A percentile compares a stretch with the other conserved stretches of the same genome.
Evolutionary conservation across 139 green algal genomes (phyloP).

Genomic region (Coccomyxa sp.): DNA sequence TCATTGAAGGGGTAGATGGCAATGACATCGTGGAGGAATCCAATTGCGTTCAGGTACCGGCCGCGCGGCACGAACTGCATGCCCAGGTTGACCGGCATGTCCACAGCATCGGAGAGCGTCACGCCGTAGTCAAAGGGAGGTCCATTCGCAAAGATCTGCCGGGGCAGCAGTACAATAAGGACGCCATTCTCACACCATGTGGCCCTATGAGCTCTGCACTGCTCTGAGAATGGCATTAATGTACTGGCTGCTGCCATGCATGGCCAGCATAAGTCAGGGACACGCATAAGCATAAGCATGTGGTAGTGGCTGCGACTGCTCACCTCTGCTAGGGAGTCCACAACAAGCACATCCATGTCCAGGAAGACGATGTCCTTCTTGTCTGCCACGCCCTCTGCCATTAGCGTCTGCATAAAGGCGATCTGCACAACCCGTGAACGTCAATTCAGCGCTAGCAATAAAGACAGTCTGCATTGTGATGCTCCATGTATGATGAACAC

Average conservation of each 20-base stretch:
- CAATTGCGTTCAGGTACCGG: background rate
- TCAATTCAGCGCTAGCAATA: no score
- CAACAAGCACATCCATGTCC: conserved; percentile 4
- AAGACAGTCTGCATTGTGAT: no score
- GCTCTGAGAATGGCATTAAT: no score
- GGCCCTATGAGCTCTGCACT: no score
- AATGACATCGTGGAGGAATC: background rate
- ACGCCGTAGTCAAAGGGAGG: background rate
- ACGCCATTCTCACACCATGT: no score
- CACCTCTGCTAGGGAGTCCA: background rate
- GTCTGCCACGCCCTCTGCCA: background rate
- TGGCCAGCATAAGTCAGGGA: no score
- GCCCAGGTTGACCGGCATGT: conserved; percentile 6
- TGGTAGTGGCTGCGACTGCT: background rate
- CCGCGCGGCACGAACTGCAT: background rate
- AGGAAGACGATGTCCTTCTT: background rate
- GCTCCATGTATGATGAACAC: background rate
- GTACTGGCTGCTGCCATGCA: no score
- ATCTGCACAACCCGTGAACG: background rate
- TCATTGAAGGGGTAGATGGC: conserved; percentile 6
- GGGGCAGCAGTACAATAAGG: no score
- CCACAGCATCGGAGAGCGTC: background rate
- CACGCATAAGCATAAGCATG: background rate
- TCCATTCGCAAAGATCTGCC: background rate
- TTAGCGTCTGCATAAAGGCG: background rate